These are phyloP conservation scores for Lunularia cruciata DNA, from an alignment of 225 moss, liverwort and hornwort genomes.

Conservation along the genomic window DNA sequence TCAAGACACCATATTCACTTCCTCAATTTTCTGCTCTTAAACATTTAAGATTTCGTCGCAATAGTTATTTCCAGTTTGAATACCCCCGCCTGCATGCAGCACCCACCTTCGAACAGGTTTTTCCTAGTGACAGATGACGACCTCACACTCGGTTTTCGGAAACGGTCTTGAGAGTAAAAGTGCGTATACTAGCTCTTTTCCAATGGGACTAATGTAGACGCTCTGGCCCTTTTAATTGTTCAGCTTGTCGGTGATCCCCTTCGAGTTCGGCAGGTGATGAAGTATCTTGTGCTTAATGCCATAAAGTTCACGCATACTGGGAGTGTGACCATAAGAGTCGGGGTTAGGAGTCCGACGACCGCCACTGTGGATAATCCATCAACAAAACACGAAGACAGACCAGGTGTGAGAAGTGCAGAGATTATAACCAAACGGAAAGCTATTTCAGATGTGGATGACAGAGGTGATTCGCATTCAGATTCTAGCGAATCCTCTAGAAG, in stretches of 20 bases:
- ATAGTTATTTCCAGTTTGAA: no score
- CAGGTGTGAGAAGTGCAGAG: neutral
- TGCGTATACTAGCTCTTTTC: no score
- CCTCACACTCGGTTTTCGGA: no score
- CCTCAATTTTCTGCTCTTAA: no score
- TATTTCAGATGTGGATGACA: slow-evolving; percentile 6
- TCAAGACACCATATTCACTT: no score
- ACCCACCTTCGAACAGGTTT: no score
- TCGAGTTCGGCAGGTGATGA: slow-evolving; percentile 27
- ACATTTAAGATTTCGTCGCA: no score
- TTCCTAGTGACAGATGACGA: no score
- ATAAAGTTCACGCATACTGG: slow-evolving; percentile 33
- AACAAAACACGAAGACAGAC: slow-evolving; percentile 3
- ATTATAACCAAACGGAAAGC: slow-evolving; percentile 3
- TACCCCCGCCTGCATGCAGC: no score
- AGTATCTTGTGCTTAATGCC: slow-evolving; percentile 28
- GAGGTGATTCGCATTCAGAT: neutral
- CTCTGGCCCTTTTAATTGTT: no score
- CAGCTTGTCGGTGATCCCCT: slow-evolving; percentile 28
- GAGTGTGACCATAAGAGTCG: slow-evolving; percentile 19
- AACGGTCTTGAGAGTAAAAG: no score
- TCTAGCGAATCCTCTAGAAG: neutral
- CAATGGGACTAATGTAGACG: no score
- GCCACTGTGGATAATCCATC: neutral
- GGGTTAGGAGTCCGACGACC: slow-evolving; percentile 2